Evolutionary conservation across 116 monocot species (phyloP).

Genomic region (Zostera marina): DNA sequence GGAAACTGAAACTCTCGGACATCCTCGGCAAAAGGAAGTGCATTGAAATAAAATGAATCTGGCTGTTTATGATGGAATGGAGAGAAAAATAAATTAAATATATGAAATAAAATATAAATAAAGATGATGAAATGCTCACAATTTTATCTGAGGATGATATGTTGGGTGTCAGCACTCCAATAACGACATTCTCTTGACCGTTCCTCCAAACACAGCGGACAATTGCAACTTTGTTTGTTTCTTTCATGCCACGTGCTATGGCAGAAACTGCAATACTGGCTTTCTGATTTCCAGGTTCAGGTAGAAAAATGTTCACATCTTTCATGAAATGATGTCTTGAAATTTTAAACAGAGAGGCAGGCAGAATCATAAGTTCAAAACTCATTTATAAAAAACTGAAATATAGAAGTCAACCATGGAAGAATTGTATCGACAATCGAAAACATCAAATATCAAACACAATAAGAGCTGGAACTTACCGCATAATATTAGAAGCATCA

Average conservation of each 20-base stretch:
- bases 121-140: slow-evolving; percentile 18
- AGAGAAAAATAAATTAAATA: neutral
- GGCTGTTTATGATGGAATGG: slow-evolving; percentile 28
- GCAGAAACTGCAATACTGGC: slow-evolving; percentile 62
- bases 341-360: neutral
- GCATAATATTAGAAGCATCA: slow-evolving; percentile 53
- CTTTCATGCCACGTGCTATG: slow-evolving; percentile 78
- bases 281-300: slow-evolving; percentile 76
- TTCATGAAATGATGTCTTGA: slow-evolving; percentile 90
- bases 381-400: too few relatives aligned
- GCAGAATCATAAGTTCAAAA: neutral
- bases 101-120: neutral
- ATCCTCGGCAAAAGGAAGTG: slow-evolving; percentile 96
- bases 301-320: slow-evolving; percentile 69
- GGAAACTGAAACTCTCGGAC: slow-evolving; percentile 86
- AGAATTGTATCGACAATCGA: neutral
- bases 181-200: slow-evolving; percentile 62
- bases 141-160: slow-evolving; percentile 44
- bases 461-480: slow-evolving; percentile 30
- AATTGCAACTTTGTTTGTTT: slow-evolving; percentile 83
- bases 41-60: slow-evolving; percentile 94
- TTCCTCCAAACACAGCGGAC: slow-evolving; percentile 86
- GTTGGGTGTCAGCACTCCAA: slow-evolving; percentile 82
- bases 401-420: too few relatives aligned
- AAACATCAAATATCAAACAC: neutral